These are phyloP conservation scores for Pseudogymnoascus sp. DNA, from an alignment of 2,329 filamentous ascomycete genomes.

Conservation along the genomic window DNA sequence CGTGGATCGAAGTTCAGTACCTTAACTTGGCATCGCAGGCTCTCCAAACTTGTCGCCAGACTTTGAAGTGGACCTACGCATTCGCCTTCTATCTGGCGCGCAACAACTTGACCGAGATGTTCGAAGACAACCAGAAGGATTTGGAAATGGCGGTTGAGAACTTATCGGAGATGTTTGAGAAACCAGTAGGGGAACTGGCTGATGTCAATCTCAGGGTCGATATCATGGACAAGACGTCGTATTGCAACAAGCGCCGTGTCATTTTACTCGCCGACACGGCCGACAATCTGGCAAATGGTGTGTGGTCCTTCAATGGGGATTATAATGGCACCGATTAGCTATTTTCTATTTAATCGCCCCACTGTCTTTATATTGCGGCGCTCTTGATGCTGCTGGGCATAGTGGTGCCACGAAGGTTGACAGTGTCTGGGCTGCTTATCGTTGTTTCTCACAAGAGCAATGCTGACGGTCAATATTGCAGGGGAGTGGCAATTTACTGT, in stretches of 20 bases:
- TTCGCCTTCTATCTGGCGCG: conserved; percentile 96
- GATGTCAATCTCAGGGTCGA: conserved; percentile 90
- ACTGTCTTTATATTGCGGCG: not conserved
- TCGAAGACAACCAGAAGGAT: conserved; percentile 98
- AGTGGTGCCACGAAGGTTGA: not conserved
- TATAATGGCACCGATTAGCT: conserved; percentile 5
- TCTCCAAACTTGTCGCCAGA: conserved; percentile 94
- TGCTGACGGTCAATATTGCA: conserved; percentile 4
- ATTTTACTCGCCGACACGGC: conserved; percentile 90
- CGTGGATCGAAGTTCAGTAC: conserved; percentile 99
- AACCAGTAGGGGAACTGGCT: conserved; percentile 78
- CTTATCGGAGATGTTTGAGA: conserved; percentile 98
- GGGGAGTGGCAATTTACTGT: conserved; percentile 4
- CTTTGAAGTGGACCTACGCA: conserved; percentile 97
- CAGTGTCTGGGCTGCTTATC: not conserved
- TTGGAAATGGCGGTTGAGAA: conserved; percentile 95
- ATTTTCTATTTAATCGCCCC: not conserved
- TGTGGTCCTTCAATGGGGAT: conserved; percentile 29
- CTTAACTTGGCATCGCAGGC: conserved; percentile 88
- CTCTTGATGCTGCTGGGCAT: not conserved
- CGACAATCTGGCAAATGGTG: conserved; percentile 82
- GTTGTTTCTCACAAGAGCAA: not conserved
- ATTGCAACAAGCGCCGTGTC: conserved; percentile 86
- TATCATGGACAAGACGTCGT: conserved; percentile 97
- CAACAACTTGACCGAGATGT: conserved; percentile 94